Conservation (phyloP, 768 basidiomycete genomes). For the Exidia glandulosa region DNA sequence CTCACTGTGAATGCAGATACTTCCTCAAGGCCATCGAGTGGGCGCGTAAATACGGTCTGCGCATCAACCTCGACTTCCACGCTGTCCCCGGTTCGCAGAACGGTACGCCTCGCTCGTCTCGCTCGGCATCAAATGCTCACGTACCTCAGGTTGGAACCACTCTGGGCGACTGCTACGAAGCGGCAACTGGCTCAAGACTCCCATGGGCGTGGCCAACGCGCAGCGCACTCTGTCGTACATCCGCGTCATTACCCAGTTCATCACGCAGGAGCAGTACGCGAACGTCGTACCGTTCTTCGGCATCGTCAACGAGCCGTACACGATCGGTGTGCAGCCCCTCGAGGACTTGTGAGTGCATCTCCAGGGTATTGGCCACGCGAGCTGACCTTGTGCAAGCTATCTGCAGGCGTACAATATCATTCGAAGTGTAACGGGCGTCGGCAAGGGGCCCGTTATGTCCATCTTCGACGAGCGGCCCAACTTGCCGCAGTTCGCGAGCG, state of each 20-base stretch:
- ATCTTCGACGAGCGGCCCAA: conserved; percentile 58
- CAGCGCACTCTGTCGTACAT: conserved; percentile 85
- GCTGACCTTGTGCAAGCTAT: conserved; percentile 38
- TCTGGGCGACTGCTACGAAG: not conserved
- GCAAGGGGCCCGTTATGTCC: conserved; percentile 67
- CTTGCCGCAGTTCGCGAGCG: conserved; percentile 37
- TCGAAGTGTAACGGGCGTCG: conserved; percentile 70
- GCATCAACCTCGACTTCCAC: conserved; percentile 78
- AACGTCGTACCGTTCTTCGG: conserved; percentile 81
- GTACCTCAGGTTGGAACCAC: not conserved
- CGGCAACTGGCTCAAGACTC: conserved; percentile 42
- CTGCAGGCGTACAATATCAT: conserved; percentile 75
- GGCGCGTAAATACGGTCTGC: conserved; percentile 93
- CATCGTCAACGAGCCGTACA: conserved; percentile 76
- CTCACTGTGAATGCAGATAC: conserved; percentile 28
- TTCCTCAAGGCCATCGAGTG: conserved; percentile 88
- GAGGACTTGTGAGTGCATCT: not conserved
- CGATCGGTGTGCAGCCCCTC: not conserved
- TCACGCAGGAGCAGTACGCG: conserved; percentile 76
- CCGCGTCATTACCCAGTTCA: conserved; percentile 83
- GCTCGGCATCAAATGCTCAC: too few species aligned
- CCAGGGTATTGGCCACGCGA: not conserved
- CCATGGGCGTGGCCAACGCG: conserved; percentile 93
- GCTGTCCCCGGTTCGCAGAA: not conserved
- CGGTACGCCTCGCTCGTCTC: too few species aligned